Conservation (phyloP, 129 eudicot genomes). For the Glebionis coronaria region DNA sequence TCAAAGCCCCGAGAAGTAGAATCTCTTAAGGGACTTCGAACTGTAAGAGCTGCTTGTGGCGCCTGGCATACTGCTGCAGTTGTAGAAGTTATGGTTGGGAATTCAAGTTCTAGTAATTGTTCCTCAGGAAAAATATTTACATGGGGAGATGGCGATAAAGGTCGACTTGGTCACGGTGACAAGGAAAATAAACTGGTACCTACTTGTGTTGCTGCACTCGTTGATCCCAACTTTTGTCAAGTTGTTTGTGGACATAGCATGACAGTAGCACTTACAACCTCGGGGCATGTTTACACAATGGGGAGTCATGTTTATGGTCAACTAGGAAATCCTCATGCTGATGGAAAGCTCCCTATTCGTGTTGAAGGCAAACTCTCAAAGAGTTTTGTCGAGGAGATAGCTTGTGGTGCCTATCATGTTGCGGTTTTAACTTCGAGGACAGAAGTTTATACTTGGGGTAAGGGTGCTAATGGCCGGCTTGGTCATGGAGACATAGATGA, state of each 20-base stretch:
- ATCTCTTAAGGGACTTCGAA: conserved; percentile 85
- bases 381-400: conserved; percentile 89
- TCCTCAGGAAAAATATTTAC: conserved; percentile 93
- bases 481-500: conserved; percentile 95
- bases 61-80: conserved; percentile 99
- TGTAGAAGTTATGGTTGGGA: conserved; percentile 94
- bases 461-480: conserved; percentile 87
- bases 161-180: conserved; percentile 92
- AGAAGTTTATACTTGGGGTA: conserved; percentile 98
- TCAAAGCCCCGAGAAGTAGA: conserved; percentile 93
- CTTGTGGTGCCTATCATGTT: conserved; percentile 96
- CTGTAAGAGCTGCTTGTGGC: conserved; percentile 92
- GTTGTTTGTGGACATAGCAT: conserved; percentile 95
- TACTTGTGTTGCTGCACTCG: conserved; percentile 98
- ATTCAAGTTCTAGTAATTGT: conserved; percentile 84
- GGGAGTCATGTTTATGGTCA: conserved; percentile 98
- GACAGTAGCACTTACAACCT: conserved; percentile 91
- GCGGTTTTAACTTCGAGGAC: conserved; percentile 93
- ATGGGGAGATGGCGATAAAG: conserved; percentile 99
- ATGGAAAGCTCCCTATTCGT: conserved; percentile 75
- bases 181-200: conserved; percentile 92
- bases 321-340: conserved; percentile 87
- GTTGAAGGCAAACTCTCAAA: conserved; percentile 79
- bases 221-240: conserved; percentile 90
- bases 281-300: conserved; percentile 92